phyloP scores from a whole-genome alignment of 108 stramenopile species.

The Nitzschia inconspicua region DNA sequence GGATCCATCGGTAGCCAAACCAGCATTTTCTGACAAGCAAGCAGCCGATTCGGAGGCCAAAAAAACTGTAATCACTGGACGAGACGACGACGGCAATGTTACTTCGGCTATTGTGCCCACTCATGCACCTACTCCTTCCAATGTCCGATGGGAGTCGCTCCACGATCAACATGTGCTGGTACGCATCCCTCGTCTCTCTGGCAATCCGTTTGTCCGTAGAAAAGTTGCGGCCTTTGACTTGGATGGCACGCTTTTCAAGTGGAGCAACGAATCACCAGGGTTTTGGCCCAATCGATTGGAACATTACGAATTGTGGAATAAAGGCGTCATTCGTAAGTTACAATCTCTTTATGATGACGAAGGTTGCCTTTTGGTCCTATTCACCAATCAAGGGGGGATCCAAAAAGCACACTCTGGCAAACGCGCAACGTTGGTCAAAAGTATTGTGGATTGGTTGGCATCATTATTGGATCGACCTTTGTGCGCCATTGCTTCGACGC shows the following conservation, averaged over 20 bases:
- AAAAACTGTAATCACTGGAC: neutral
- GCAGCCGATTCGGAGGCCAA: neutral
- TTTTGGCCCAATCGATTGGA: conserved; percentile 48
- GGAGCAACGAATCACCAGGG: conserved; percentile 34
- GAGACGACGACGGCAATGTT: neutral
- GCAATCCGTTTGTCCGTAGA: conserved; percentile 1
- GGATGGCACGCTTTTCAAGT: conserved; percentile 70
- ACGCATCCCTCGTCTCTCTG: neutral
- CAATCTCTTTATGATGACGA: conserved; percentile 53
- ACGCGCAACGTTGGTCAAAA: conserved; percentile 58
- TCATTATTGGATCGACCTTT: conserved; percentile 54
- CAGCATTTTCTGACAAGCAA: neutral
- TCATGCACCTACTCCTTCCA: conserved; percentile 5
- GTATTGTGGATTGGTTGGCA: conserved; percentile 72
- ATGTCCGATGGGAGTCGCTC: conserved; percentile 17
- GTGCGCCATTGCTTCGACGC: conserved; percentile 54
- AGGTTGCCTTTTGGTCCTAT: conserved; percentile 56
- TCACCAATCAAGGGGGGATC: conserved; percentile 81
- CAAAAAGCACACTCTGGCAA: conserved; percentile 60
- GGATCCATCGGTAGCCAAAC: neutral
- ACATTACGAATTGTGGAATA: conserved; percentile 75
- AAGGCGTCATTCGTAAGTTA: conserved; percentile 44
- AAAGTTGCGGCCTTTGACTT: conserved; percentile 83
- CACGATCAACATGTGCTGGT: conserved; percentile 23
- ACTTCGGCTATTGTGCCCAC: conserved; percentile 16